Conservation (phyloP, 1,139 yeast genomes). For the Taiozyma onychis region DNA sequence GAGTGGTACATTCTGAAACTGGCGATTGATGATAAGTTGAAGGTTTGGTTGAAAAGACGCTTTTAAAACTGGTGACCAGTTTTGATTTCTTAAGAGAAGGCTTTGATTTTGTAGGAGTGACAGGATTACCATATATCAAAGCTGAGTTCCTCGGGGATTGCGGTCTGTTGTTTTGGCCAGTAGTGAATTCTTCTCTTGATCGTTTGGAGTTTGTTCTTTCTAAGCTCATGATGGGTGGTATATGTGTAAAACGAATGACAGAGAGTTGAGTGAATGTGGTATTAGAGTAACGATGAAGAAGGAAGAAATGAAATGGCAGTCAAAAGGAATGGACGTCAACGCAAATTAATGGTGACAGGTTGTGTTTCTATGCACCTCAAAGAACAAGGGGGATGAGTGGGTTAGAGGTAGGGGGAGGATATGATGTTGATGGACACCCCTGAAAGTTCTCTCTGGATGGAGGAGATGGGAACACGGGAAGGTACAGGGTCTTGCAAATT, state of each 20-base stretch:
- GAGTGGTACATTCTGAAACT: conserved; percentile 9
- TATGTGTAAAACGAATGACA: not conserved
- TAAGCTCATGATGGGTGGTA: conserved; percentile 4
- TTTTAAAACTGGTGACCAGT: conserved; percentile 19
- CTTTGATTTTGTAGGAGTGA: conserved; percentile 14
- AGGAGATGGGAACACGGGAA: not conserved
- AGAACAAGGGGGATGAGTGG: not conserved
- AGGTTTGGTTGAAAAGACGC: conserved; percentile 9
- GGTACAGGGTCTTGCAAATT: not conserved
- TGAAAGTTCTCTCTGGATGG: not conserved
- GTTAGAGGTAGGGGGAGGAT: too few relatives aligned
- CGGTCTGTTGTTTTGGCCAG: conserved; percentile 20
- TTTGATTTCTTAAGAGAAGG: conserved; percentile 1
- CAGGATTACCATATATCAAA: conserved; percentile 14
- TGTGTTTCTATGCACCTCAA: not conserved
- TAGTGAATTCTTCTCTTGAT: conserved; percentile 18
- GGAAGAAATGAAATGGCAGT: not conserved
- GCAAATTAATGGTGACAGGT: conserved; percentile 25
- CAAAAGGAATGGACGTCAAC: conserved; percentile 26
- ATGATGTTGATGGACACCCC: not conserved
- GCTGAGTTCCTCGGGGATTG: conserved; percentile 7
- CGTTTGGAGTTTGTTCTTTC: conserved; percentile 22
- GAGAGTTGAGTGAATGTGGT: not conserved
- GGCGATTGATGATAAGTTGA: conserved; percentile 12
- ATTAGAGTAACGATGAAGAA: not conserved